Evolutionary conservation across 768 basidiomycete species (phyloP), one percentile per base, ranked within the genome.

Genomic region (Megacollybia marginata): DNA sequence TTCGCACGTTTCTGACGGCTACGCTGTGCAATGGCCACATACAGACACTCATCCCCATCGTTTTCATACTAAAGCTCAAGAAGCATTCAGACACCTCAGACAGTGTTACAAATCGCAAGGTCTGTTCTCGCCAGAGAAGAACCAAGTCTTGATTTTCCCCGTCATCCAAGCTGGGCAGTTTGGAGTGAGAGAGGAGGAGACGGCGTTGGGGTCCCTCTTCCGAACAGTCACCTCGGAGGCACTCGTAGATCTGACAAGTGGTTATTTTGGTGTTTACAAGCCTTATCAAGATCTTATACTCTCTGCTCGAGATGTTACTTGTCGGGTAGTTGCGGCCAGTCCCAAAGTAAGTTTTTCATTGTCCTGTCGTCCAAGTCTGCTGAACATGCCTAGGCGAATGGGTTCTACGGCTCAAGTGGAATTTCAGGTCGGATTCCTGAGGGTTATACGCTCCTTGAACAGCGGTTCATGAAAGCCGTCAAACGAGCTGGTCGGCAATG

Each of bases 341-440:
- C 96, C 96, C 2, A 81, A 87, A 73, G 94, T 92, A 53, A 47
- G 73, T 48, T 35, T 9, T 15, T 48, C n/a, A n/a, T n/a, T n/a
- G n/a, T n/a, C n/a, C n/a, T n/a, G n/a, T 54, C n/a, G 45, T 33
- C 16, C 42, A 19, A 3, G 40, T 54, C 2, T 28, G 23, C 23
- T 28, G 23, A 28, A 28, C 6, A 2, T 2, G 10, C 40, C 15
- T 50, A 97, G 92, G 92, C 96, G 18, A 99, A 99, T 60, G 96
- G 96, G 0, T 99, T 99, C 63, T 92, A 81, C 62, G 85, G 85
- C 2, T 96, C 94, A 2, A 75, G 71, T 44, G 96, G 96, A 2
- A 69, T 97, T 12, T 98, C 95, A 9, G 85, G 90, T 11, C 80
- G 92, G 50, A 93, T 99, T 57, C 96, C 96, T 5, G 95, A 95